Evolutionary conservation across 202 grass and related monocot genomes (phyloP).

Genomic region (Eragrostis tef): DNA sequence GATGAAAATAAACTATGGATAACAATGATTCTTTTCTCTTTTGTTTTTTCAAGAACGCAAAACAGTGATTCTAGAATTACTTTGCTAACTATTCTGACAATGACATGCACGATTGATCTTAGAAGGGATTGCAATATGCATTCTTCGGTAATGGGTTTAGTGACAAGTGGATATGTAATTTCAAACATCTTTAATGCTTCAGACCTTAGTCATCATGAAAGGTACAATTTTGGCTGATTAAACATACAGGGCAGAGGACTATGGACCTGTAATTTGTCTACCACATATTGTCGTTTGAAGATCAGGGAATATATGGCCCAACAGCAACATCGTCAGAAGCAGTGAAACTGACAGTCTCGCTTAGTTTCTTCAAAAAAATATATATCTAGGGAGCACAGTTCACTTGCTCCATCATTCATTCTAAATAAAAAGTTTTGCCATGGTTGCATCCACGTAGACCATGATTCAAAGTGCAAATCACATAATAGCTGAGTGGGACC

Average conservation of each 20-base stretch:
- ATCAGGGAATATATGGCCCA: constrained; percentile 22
- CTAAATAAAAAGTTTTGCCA: background rate
- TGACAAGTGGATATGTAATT: background rate
- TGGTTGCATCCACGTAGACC: constrained; percentile 35
- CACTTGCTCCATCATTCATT: constrained; percentile 24
- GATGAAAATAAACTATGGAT: background rate
- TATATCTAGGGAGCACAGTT: background rate
- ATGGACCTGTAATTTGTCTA: constrained; percentile 44
- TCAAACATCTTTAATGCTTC: background rate
- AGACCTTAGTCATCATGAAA: constrained; percentile 32
- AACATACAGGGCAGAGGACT: background rate
- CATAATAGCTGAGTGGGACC: background rate
- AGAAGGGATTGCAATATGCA: background rate
- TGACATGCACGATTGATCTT: background rate
- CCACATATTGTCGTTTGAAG: constrained; percentile 11
- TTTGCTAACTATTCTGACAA: background rate
- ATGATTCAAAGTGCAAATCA: background rate
- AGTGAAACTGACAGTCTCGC: background rate
- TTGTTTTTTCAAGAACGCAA: no score
- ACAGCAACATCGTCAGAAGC: background rate
- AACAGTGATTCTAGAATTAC: background rate
- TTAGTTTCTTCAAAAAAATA: background rate
- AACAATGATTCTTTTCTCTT: background rate
- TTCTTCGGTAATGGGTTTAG: background rate
- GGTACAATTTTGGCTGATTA: constrained; percentile 27